Evolutionary conservation across 345 rosid species (phyloP).

Genomic region (Turritis glabra): DNA sequence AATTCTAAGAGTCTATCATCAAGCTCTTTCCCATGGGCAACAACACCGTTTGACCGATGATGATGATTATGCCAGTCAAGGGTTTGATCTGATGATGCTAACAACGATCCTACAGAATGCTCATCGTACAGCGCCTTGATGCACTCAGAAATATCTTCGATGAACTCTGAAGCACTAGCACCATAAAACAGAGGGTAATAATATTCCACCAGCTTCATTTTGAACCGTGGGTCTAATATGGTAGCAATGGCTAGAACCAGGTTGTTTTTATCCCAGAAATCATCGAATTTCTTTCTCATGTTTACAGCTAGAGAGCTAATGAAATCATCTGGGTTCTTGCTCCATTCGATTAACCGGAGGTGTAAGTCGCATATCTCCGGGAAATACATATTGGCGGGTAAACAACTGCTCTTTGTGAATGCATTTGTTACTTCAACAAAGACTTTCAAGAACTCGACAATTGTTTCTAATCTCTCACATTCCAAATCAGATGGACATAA

Average conservation of each 20-base stretch:
- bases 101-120: conserved; percentile 63
- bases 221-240: conserved; percentile 80
- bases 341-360: conserved; percentile 69
- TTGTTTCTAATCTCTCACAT: conserved; percentile 53
- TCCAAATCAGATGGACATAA: conserved; percentile 62
- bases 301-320: conserved; percentile 53
- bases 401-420: conserved; percentile 49
- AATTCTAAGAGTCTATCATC: conserved; percentile 61
- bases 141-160: conserved; percentile 56
- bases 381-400: conserved; percentile 64
- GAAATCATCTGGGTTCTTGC: conserved; percentile 62
- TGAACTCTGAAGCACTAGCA: conserved; percentile 49
- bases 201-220: conserved; percentile 78
- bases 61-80: conserved; percentile 49
- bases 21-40: conserved; percentile 35
- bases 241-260: conserved; percentile 70
- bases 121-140: conserved; percentile 68
- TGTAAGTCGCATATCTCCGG: conserved; percentile 69
- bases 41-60: conserved; percentile 14
- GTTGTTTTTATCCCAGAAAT: conserved; percentile 74
- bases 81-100: conserved; percentile 58
- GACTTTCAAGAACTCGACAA: conserved; percentile 55
- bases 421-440: conserved; percentile 58
- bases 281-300: conserved; percentile 67
- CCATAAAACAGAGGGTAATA: conserved; percentile 70